phyloP scores from a whole-genome alignment of 2,329 filamentous ascomycete species.

The Penicillium sp. region DNA sequence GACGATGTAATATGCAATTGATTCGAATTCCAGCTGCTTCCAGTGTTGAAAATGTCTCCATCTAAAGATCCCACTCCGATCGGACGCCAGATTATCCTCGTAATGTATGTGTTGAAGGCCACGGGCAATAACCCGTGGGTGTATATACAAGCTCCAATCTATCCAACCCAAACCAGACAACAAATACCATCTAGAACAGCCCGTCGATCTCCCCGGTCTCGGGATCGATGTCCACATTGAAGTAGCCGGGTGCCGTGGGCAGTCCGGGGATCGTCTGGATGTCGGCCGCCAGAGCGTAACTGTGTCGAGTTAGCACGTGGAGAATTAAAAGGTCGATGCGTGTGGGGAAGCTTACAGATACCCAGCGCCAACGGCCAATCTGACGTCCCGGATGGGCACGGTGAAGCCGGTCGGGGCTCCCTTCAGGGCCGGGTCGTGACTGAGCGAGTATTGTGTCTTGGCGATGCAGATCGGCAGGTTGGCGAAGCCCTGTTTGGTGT shows the following conservation, averaged over 20 bases:
- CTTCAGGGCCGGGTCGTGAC: conserved; percentile 89
- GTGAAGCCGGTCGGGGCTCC: conserved; percentile 93
- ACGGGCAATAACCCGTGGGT: background rate
- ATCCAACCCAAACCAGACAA: background rate
- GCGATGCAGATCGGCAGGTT: conserved; percentile 95
- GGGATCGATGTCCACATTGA: conserved; percentile 81
- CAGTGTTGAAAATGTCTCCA: conserved; percentile 21
- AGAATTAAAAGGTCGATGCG: conserved; percentile 35
- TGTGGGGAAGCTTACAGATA: conserved; percentile 65
- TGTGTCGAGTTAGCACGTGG: conserved; percentile 32
- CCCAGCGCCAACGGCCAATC: conserved; percentile 89
- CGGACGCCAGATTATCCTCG: conserved; percentile 18
- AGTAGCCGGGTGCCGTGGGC: conserved; percentile 89
- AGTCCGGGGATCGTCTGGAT: conserved; percentile 98
- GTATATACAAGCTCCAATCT: conserved; percentile 21
- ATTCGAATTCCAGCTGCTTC: background rate
- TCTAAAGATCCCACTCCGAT: conserved; percentile 15
- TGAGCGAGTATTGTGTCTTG: conserved; percentile 97
- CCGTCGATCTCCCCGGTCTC: conserved; percentile 86
- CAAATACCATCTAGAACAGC: conserved; percentile 67
- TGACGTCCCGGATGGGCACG: conserved; percentile 88
- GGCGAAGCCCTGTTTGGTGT: conserved; percentile 85
- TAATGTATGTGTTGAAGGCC: conserved; percentile 25
- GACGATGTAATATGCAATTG: background rate
- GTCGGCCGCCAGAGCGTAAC: conserved; percentile 90